Conservation (phyloP, 2,329 filamentous ascomycete species). For the Exophiala bonariae region DNA sequence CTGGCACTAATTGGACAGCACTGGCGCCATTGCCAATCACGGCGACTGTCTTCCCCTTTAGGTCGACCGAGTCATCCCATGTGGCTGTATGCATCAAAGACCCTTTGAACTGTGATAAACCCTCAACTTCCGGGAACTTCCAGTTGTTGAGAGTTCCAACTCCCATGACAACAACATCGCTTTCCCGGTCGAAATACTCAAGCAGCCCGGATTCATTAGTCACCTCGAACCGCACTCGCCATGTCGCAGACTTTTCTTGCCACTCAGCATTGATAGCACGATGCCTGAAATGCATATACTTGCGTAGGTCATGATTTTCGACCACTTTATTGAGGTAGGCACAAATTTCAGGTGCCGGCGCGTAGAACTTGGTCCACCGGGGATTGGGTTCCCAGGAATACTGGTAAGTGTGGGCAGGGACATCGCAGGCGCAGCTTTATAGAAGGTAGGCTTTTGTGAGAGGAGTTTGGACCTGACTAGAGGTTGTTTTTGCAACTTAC, state of each 20-base stretch:
- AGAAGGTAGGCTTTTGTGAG: not conserved
- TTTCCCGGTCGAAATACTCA: not conserved
- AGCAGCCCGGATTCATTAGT: not conserved
- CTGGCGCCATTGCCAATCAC: conserved; percentile 65
- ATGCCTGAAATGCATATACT: conserved; percentile 53
- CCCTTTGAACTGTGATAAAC: conserved; percentile 28
- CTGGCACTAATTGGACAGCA: conserved; percentile 50
- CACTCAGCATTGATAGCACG: conserved; percentile 19
- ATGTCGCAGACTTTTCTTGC: conserved; percentile 14
- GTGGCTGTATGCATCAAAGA: conserved; percentile 21
- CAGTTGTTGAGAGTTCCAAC: conserved; percentile 32
- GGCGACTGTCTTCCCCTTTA: conserved; percentile 51
- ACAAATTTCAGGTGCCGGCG: conserved; percentile 8
- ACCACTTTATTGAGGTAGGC: conserved; percentile 11
- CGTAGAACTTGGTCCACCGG: conserved; percentile 11
- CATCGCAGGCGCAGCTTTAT: conserved; percentile 13
- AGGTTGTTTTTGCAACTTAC: conserved; percentile 18
- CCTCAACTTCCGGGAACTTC: conserved; percentile 32
- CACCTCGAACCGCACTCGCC: conserved; percentile 8
- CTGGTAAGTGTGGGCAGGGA: conserved; percentile 14
- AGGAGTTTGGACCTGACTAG: not conserved
- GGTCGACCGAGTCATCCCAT: conserved; percentile 53
- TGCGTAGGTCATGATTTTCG: conserved; percentile 41
- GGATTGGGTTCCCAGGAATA: conserved; percentile 13
- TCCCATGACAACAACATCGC: conserved; percentile 15